Conservation (phyloP, 352 stramenopile genomes). For the Phytophthora constricta region DNA sequence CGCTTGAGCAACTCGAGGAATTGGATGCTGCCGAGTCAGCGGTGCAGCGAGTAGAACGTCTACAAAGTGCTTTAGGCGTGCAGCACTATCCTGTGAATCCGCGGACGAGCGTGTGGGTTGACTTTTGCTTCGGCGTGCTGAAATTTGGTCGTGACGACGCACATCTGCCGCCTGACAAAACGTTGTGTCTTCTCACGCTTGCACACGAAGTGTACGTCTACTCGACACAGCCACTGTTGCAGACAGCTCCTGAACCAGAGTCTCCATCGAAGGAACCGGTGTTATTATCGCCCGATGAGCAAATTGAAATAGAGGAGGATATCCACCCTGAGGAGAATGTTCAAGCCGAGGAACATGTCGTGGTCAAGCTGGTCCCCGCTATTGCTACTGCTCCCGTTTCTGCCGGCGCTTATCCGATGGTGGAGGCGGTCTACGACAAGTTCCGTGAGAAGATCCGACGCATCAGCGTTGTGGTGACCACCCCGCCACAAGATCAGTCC, state of each 20-base stretch:
- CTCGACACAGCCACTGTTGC: slow-evolving; percentile 42
- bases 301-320: background rate
- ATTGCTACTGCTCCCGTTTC: background rate
- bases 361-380: background rate
- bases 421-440: slow-evolving; percentile 48
- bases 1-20: slow-evolving; percentile 39
- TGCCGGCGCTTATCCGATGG: slow-evolving; percentile 24
- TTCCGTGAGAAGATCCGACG: slow-evolving; percentile 42
- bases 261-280: slow-evolving; percentile 8
- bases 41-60: slow-evolving; percentile 33
- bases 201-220: slow-evolving; percentile 63
- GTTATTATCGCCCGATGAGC: slow-evolving; percentile 6
- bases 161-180: slow-evolving; percentile 40
- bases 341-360: background rate
- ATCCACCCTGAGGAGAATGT: background rate
- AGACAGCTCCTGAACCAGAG: slow-evolving; percentile 3
- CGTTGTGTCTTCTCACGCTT: slow-evolving; percentile 52
- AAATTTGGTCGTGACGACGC: slow-evolving; percentile 67
- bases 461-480: slow-evolving; percentile 11
- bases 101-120: slow-evolving; percentile 53
- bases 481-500: background rate
- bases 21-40: slow-evolving; percentile 32
- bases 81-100: slow-evolving; percentile 60
- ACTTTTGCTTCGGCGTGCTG: slow-evolving; percentile 74
- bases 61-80: slow-evolving; percentile 53